These are phyloP conservation scores for Coniophora puteana DNA, from an alignment of 1,284 basidiomycete genomes.

Conservation along the genomic window DNA sequence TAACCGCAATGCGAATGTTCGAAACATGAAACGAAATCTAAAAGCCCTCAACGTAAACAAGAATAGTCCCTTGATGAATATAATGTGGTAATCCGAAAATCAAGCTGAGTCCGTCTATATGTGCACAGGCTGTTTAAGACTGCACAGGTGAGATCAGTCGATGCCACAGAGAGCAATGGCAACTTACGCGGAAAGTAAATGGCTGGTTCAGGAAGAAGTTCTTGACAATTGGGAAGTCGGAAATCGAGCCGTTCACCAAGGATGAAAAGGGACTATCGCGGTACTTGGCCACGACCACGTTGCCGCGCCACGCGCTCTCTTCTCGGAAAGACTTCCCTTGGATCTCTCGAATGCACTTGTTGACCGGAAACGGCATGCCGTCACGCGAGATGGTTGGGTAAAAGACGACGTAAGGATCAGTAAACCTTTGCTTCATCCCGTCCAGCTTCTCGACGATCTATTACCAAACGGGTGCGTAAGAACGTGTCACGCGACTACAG, in stretches of 20 bases:
- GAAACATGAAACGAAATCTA: too few relatives aligned
- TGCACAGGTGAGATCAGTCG: too few relatives aligned
- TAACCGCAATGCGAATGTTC: too few relatives aligned
- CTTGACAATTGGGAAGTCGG: slow-evolving; percentile 75
- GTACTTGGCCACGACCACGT: slow-evolving; percentile 74
- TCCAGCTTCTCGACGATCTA: slow-evolving; percentile 73
- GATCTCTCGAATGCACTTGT: slow-evolving; percentile 69
- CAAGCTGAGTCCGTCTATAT: too few relatives aligned
- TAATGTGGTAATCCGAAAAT: too few relatives aligned
- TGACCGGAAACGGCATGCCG: slow-evolving; percentile 74
- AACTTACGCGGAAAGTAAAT: too few relatives aligned
- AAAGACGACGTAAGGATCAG: slow-evolving; percentile 74
- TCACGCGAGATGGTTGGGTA: slow-evolving; percentile 71
- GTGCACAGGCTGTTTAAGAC: too few relatives aligned
- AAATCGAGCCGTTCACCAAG: slow-evolving; percentile 71
- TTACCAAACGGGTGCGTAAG: slow-evolving; percentile 11
- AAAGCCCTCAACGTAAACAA: too few relatives aligned
- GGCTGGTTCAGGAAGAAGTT: slow-evolving; percentile 73
- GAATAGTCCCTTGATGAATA: too few relatives aligned
- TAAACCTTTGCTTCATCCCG: slow-evolving; percentile 72
- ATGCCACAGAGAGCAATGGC: too few relatives aligned
- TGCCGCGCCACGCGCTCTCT: slow-evolving; percentile 69
- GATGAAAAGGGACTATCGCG: slow-evolving; percentile 61
- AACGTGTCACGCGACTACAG: slow-evolving; percentile 6
- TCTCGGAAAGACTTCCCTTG: slow-evolving; percentile 60